Evolutionary conservation across 345 rosid genomes (phyloP).

Genomic region (Salix koriyanagi): DNA sequence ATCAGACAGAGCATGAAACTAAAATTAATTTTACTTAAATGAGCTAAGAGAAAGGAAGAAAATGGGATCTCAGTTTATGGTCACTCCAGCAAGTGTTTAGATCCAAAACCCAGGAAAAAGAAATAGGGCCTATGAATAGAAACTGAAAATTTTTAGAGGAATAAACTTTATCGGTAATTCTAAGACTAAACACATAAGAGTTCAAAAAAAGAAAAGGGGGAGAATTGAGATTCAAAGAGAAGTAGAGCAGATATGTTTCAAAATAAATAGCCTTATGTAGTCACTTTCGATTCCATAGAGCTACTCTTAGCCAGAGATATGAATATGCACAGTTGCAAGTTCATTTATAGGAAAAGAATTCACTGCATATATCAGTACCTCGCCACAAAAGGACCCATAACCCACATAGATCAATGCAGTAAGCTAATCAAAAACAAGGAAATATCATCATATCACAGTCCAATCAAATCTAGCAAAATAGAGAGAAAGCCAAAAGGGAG

Average conservation of each 20-base stretch:
- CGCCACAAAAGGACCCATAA: slow-evolving; percentile 5
- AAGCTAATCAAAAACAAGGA: not conserved
- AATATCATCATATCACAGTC: slow-evolving; percentile 8
- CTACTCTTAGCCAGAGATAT: not conserved
- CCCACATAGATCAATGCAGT: slow-evolving; percentile 24
- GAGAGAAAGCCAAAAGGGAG: not conserved
- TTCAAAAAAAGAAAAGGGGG: not conserved
- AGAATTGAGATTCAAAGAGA: slow-evolving; percentile 17
- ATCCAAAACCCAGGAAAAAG: slow-evolving; percentile 31
- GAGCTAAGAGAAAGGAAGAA: not conserved
- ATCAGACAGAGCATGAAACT: not conserved
- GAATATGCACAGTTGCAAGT: slow-evolving; percentile 5
- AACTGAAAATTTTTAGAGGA: not conserved
- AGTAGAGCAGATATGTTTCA: slow-evolving; percentile 6
- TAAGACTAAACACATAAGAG: slow-evolving; percentile 9
- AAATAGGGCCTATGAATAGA: not conserved
- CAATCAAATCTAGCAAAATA: slow-evolving; percentile 23
- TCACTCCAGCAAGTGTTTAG: slow-evolving; percentile 21
- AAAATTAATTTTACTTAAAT: not conserved
- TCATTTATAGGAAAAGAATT: slow-evolving; percentile 16
- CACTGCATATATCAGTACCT: slow-evolving; percentile 13
- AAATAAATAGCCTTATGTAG: not conserved
- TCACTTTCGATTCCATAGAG: slow-evolving; percentile 1
- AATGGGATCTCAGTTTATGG: slow-evolving; percentile 12
- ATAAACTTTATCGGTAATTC: not conserved